These are phyloP conservation scores for Ceratonia siliqua DNA, from an alignment of 306 rosid genomes.

Conservation along the genomic window DNA sequence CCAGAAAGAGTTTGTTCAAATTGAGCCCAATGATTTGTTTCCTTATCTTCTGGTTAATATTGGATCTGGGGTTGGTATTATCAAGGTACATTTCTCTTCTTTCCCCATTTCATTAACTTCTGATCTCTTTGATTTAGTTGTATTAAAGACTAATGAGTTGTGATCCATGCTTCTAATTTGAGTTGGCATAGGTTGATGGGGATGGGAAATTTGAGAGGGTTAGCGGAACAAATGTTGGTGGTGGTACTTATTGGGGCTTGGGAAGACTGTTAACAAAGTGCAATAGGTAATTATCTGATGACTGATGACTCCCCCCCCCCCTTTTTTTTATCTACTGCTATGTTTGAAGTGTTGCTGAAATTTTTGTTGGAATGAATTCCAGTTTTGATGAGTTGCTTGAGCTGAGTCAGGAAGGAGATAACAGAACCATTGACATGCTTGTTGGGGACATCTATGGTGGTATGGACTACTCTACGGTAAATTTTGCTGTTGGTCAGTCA, in stretches of 20 bases:
- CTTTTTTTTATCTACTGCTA: constrained; percentile 5
- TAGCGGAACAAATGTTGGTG: constrained; percentile 94
- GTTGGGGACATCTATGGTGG: constrained; percentile 96
- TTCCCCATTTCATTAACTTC: constrained; percentile 28
- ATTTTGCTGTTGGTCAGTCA: constrained; percentile 18
- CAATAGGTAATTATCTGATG: constrained; percentile 54
- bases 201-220: constrained; percentile 83
- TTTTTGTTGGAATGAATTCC: constrained; percentile 41
- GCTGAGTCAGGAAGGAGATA: constrained; percentile 87
- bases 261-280: constrained; percentile 86
- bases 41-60: constrained; percentile 86
- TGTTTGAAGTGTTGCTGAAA: constrained; percentile 20
- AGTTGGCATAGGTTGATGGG: constrained; percentile 70
- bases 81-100: constrained; percentile 54
- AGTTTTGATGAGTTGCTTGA: constrained; percentile 88
- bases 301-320: too few relatives aligned
- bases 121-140: constrained; percentile 24
- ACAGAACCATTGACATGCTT: constrained; percentile 83
- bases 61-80: constrained; percentile 93
- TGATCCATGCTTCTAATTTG: constrained; percentile 31
- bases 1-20: constrained; percentile 78
- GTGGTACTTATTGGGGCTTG: constrained; percentile 93
- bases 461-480: constrained; percentile 82
- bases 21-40: constrained; percentile 69
- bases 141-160: constrained; percentile 19